Base-by-base conservation (phyloP, 2,329 filamentous ascomycete genomes). In the Zelopaecilomyces penicillatus region DNA sequence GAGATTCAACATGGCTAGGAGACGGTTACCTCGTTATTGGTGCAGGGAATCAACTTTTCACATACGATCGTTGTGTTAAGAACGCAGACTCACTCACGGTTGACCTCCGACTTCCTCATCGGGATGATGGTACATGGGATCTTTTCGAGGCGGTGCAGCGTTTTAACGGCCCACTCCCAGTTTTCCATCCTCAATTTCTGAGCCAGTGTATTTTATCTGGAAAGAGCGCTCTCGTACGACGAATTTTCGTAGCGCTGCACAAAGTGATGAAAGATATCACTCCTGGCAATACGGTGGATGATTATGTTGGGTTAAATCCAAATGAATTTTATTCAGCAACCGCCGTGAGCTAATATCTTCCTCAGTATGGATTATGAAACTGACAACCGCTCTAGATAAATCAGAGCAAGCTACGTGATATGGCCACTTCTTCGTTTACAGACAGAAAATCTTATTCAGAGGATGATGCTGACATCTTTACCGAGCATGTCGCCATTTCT, bases 141-240 rank as follows among this genome's bases (percentile, higher is more conserved):
- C 68, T 95, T 4, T 95, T 94, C 53, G 81, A 90, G 34, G 76
- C 89, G 6, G 86, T 94, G 8, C 85, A 86, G 53, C 75, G 86
- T 49, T 72, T 97, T 40, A 97, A 96, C 57, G 87, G 88, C 0
- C 85, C 90, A 3, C 69, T 97, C 5, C 88, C 93, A 0, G 75
- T 94, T 2, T 98, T 95, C 55, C 91, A 98, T 56, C 93, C 93
- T 0, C 88, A 95, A 57, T 87, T 95, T 47, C 66, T 97, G 28
- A 85, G 86, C 42, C 87, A 96, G 61, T 91, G 86, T 55, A 87
- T 95, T 33, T 70, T 95, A 28, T 77, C 82, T 19, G 91, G 90
- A 1, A 95, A 95, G 59, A 75, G 76, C 31, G 61, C 65, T 4
- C 63, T 88, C 5, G 87, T 93, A 2, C 83, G 88, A 52, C 73